phyloP scores from a whole-genome alignment of 2,329 filamentous ascomycete species.

The Cyphellophora europaea region DNA sequence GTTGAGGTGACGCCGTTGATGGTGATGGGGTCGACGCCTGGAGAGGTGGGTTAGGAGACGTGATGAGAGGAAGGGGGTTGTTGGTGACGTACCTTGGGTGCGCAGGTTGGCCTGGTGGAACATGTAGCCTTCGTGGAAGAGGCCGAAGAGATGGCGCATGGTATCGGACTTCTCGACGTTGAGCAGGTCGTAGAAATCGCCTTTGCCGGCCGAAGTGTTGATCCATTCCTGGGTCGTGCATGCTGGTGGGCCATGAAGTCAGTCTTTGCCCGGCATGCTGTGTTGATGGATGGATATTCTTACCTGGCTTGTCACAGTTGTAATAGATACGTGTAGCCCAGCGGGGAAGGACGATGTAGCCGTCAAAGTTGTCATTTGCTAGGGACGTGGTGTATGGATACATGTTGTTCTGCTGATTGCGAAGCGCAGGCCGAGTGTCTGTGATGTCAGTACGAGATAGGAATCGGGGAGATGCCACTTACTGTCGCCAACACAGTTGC shows the following conservation, averaged over 20 bases:
- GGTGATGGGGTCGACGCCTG: constrained; percentile 35
- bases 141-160: constrained; percentile 46
- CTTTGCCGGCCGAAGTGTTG: constrained; percentile 45
- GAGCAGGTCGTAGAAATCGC: constrained; percentile 44
- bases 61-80: no score
- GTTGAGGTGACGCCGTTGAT: constrained; percentile 40
- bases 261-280: no score
- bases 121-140: constrained; percentile 51
- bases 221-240: constrained; percentile 55
- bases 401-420: constrained; percentile 43
- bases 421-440: constrained; percentile 47
- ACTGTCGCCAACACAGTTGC: constrained; percentile 56
- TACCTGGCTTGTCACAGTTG: constrained; percentile 49
- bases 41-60: no score
- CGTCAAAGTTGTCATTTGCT: constrained; percentile 43
- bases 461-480: no score
- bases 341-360: constrained; percentile 48
- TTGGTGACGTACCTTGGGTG: constrained; percentile 39
- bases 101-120: constrained; percentile 57
- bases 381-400: constrained; percentile 48
- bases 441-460: no score
- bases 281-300: no score
- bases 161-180: constrained; percentile 43
- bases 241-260: no score
- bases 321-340: constrained; percentile 57